These are phyloP conservation scores for Dendrocalamus sinicus DNA, from an alignment of 176 grass and related monocot genomes.

Conservation along the genomic window DNA sequence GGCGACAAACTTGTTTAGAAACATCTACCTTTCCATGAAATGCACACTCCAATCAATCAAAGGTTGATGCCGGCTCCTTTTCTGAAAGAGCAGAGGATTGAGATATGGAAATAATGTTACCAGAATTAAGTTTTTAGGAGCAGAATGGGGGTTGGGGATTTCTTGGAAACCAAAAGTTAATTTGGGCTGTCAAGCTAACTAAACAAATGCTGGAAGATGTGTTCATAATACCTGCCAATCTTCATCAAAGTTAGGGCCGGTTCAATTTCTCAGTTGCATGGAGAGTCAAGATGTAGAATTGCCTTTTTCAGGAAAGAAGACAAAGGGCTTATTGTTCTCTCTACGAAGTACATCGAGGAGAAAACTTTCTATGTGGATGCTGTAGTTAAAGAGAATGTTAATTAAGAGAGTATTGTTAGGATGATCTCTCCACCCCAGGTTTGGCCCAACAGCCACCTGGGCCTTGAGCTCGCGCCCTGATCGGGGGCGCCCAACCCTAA, in stretches of 20 bases:
- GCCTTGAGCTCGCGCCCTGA: no score
- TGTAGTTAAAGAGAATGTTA: slow-evolving; percentile 17
- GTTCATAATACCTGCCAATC: slow-evolving; percentile 35
- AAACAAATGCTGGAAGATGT: slow-evolving; percentile 12
- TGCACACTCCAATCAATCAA: not conserved
- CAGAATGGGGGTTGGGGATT: slow-evolving; percentile 13
- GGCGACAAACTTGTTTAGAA: not conserved
- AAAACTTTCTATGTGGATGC: not conserved
- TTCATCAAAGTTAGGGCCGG: not conserved
- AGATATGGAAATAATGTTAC: slow-evolving; percentile 15
- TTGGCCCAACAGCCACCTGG: no score
- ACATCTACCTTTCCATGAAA: slow-evolving; percentile 18
- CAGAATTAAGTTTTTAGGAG: slow-evolving; percentile 20
- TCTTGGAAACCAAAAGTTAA: slow-evolving; percentile 26
- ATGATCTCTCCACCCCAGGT: no score
- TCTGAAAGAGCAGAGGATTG: not conserved
- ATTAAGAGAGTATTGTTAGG: slow-evolving; percentile 32
- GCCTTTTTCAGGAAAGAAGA: not conserved
- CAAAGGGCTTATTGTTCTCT: not conserved
- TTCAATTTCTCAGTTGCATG: not conserved
- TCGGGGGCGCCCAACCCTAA: no score
- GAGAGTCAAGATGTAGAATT: not conserved
- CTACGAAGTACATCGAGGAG: not conserved
- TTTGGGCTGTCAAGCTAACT: not conserved
- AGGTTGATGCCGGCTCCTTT: slow-evolving; percentile 25